phyloP scores from a whole-genome alignment of 2,329 filamentous ascomycete species.

The Aspergillus pseudoterreus region DNA sequence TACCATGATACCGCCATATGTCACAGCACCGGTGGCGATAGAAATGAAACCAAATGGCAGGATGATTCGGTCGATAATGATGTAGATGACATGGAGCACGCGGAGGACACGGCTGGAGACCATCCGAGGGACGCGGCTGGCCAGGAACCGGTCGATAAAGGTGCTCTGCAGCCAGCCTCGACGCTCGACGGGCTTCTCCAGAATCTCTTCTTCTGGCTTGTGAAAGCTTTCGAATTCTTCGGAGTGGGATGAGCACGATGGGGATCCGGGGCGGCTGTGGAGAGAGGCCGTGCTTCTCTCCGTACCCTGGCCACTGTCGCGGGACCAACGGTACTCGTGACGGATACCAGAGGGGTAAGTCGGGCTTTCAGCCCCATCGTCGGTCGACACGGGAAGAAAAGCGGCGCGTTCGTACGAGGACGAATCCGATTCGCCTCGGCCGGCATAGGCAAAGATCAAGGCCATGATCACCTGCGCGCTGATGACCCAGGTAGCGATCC shows the following conservation, averaged over 20 bases:
- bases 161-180: constrained; percentile 44
- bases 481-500: constrained; percentile 72
- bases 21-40: constrained; percentile 67
- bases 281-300: constrained; percentile 66
- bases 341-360: constrained; percentile 37
- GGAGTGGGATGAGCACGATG: constrained; percentile 48
- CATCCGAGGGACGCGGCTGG: constrained; percentile 52
- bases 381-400: constrained; percentile 61
- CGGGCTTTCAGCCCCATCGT: constrained; percentile 53
- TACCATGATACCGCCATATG: constrained; percentile 82
- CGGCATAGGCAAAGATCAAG: constrained; percentile 59
- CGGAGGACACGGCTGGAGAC: constrained; percentile 57
- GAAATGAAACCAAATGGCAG: constrained; percentile 73
- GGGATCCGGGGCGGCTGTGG: constrained; percentile 62
- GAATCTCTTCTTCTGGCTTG: constrained; percentile 42
- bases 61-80: constrained; percentile 70
- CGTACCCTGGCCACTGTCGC: constrained; percentile 72
- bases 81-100: constrained; percentile 59
- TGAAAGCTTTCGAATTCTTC: constrained; percentile 50
- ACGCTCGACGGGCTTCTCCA: constrained; percentile 34
- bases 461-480: constrained; percentile 67
- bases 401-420: constrained; percentile 49
- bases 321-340: constrained; percentile 56
- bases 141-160: constrained; percentile 50
- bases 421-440: constrained; percentile 36